These are phyloP conservation scores for Hypocreales sp. DNA, from an alignment of 2,329 filamentous ascomycete species.

Conservation along the genomic window DNA sequence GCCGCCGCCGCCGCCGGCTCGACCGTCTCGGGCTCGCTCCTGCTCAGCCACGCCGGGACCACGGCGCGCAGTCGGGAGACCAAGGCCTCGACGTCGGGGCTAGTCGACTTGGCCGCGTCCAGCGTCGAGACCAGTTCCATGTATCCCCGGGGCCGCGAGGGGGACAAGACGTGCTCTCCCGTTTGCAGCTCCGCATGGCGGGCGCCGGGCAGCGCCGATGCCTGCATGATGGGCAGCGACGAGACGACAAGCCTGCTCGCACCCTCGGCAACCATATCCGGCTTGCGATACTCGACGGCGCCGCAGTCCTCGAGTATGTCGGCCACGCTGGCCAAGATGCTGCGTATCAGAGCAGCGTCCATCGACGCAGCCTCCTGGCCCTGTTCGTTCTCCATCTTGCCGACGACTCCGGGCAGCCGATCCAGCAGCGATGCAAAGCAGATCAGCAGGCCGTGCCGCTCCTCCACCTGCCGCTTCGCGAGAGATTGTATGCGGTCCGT, in stretches of 20 bases:
- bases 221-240: conserved; percentile 29
- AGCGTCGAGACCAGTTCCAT: conserved; percentile 8
- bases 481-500: conserved; percentile 28
- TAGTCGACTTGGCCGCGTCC: conserved; percentile 1
- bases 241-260: conserved; percentile 42
- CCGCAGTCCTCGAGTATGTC: conserved; percentile 25
- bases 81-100: conserved; percentile 7
- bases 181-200: conserved; percentile 4
- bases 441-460: conserved; percentile 51
- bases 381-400: conserved; percentile 14
- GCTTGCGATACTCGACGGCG: conserved; percentile 34
- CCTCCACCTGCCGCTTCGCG: conserved; percentile 44
- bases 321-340: conserved; percentile 13
- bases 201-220: conserved; percentile 10
- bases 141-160: conserved; percentile 7
- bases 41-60: conserved; percentile 29
- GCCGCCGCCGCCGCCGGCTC: conserved; percentile 34
- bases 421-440: conserved; percentile 44
- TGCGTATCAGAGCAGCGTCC: conserved; percentile 9
- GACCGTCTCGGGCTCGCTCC: conserved; percentile 34
- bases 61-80: conserved; percentile 14
- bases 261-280: conserved; percentile 49
- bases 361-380: conserved; percentile 4
- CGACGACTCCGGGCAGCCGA: conserved; percentile 10
- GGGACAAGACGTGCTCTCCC: conserved; percentile 11